These are phyloP conservation scores for Nitzschia putrida DNA, from an alignment of 108 stramenopile genomes.

Conservation along the genomic window DNA sequence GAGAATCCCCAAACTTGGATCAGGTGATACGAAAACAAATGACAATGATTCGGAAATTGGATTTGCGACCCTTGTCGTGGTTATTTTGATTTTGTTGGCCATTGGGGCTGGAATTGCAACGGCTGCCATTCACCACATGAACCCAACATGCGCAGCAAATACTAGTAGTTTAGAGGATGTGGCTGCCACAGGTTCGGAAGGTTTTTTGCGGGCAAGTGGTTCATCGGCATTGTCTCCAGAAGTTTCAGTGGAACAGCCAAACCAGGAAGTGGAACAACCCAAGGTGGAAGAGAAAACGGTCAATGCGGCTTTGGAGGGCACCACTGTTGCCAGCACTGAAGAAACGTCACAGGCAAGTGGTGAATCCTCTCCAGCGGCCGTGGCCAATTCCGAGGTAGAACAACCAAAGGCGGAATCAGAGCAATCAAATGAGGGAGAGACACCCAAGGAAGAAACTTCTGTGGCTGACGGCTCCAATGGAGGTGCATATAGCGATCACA, in stretches of 20 bases:
- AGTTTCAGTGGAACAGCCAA: background rate
- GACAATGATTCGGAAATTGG: background rate
- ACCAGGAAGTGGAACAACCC: background rate
- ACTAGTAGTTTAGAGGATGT: no score
- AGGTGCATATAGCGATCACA: no score
- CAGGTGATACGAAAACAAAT: no score
- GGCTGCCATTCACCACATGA: constrained; percentile 1
- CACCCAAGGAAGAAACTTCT: background rate
- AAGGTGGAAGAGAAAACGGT: background rate
- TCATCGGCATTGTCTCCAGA: background rate
- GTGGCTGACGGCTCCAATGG: background rate
- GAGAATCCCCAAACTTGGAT: background rate
- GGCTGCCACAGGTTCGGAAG: background rate
- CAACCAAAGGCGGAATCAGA: no score
- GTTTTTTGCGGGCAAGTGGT: background rate
- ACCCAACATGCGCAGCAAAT: constrained; percentile 10
- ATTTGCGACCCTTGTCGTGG: background rate
- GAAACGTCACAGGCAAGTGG: no score
- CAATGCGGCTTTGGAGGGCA: no score
- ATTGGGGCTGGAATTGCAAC: constrained; percentile 16
- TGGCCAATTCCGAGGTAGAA: no score
- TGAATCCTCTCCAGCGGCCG: no score
- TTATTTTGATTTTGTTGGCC: constrained; percentile 5
- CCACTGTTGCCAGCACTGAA: no score
- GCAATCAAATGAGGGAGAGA: no score